These are phyloP conservation scores for Pythium guiyangense DNA, from an alignment of 352 stramenopile species.

Conservation along the genomic window DNA sequence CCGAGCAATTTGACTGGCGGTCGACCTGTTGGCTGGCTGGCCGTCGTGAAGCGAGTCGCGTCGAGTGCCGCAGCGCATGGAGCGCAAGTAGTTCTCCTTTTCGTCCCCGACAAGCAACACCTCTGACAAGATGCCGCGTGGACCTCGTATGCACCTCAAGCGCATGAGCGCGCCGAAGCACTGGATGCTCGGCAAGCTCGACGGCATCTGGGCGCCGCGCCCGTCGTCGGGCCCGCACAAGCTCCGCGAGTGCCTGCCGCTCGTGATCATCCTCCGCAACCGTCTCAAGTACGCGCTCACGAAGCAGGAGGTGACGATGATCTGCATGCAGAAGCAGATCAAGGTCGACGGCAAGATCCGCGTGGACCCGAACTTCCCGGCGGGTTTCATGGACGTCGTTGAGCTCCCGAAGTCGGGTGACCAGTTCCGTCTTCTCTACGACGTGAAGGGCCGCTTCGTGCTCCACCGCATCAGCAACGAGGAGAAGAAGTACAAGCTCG, in stretches of 20 bases:
- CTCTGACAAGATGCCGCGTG: slow-evolving; percentile 73
- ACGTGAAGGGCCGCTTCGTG: slow-evolving; percentile 99
- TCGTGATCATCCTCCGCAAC: slow-evolving; percentile 98
- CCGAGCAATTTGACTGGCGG: no score
- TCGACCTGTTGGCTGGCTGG: no score
- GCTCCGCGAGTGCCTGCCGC: slow-evolving; percentile 96
- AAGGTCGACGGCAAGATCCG: slow-evolving; percentile 97
- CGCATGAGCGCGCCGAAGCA: slow-evolving; percentile 84
- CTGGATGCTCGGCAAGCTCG: slow-evolving; percentile 90
- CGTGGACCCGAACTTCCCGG: slow-evolving; percentile 98
- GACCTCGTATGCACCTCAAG: slow-evolving; percentile 87
- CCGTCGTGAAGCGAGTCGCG: no score
- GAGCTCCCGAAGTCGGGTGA: slow-evolving; percentile 96
- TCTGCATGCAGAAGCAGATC: slow-evolving; percentile 99
- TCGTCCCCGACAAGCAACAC: slow-evolving; percentile 29
- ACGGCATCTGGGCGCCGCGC: slow-evolving; percentile 91
- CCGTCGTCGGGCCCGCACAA: slow-evolving; percentile 98
- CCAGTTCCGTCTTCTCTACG: slow-evolving; percentile 97
- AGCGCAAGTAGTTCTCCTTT: slow-evolving; percentile 49
- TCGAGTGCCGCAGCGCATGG: no score
- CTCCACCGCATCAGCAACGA: slow-evolving; percentile 95
- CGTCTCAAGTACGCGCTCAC: slow-evolving; percentile 99
- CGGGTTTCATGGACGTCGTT: slow-evolving; percentile 99
- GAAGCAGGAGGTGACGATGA: slow-evolving; percentile 97
- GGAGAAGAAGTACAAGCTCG: slow-evolving; percentile 99